Evolutionary conservation across 2,329 filamentous ascomycete genomes (phyloP), one percentile per base, ranked within the genome.

Genomic region (Monosporascus ibericus): DNA sequence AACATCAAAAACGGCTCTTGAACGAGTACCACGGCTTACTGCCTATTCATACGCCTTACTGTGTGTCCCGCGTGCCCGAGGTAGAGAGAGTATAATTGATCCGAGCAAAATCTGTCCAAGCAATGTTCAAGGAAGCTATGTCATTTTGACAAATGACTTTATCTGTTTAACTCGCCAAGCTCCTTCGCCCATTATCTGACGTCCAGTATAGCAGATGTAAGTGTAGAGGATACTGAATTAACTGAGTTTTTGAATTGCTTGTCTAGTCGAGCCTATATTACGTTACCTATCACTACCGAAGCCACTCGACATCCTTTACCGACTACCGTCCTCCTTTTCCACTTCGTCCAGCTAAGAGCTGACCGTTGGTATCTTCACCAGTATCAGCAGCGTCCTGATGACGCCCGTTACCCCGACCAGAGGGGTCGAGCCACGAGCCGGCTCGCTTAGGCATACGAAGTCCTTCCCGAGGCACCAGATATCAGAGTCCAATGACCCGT

Each of bases 401-500:
- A 57, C 65, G 20, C 55, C 63, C 14, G 53, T 53, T 2, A 56
- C 63, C 7, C 51, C 56, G 1, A 54, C 63, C 18, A 65, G 56
- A 56, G 60, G 53, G 51, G 47, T 62, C 30, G 62, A 64, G 51
- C 59, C 65, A 30, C 59, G 54, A 49, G 61, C 60, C 25, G 60
- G 57, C 8, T 54, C 59, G n/a, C 54, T 63, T 56, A 49, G 63
- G 61, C 55, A 57, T 49, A 52, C 61, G 46, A 67, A 48, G 37
- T 65, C 66, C 7, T 66, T 64, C 47, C 57, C 63, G 46, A 58
- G 57, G 7, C 48, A 57, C 8, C 55, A 61, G n/a, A 47, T 53
- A 11, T 52, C 62, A 25, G 61, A 68, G 36, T 59, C 67, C 25
- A 60, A 62, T 42, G 65, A 71, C 54, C 60, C 64, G 48, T 60